Conservation (phyloP, 2,329 filamentous ascomycete genomes). For the Trichoderma sp. region DNA sequence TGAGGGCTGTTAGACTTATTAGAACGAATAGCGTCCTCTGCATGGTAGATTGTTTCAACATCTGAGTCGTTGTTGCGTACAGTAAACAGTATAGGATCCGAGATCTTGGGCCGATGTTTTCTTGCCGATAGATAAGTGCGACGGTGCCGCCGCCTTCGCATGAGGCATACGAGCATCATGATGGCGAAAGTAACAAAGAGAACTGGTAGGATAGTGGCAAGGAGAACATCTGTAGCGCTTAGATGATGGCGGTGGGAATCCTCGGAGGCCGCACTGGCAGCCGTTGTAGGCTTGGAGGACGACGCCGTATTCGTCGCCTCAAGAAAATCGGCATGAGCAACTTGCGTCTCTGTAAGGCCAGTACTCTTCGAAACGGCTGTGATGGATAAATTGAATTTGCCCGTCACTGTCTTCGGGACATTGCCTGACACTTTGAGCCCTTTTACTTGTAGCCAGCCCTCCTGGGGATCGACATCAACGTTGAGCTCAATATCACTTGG, state of each 20-base stretch:
- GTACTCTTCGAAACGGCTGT: constrained; percentile 38
- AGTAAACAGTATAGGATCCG: constrained; percentile 34
- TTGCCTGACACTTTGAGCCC: constrained; percentile 43
- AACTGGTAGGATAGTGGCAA: constrained; percentile 49
- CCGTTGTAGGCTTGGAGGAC: constrained; percentile 27
- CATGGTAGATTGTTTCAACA: constrained; percentile 29
- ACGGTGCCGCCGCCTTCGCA: constrained; percentile 35
- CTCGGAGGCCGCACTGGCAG: constrained; percentile 21
- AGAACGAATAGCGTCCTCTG: constrained; percentile 24
- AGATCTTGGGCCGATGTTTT: constrained; percentile 37
- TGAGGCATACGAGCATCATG: constrained; percentile 37
- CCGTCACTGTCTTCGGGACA: constrained; percentile 39
- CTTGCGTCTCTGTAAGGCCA: constrained; percentile 39
- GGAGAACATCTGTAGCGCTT: constrained; percentile 39
- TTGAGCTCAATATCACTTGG: constrained; percentile 42
- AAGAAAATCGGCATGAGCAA: constrained; percentile 40
- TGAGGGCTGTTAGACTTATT: constrained; percentile 24
- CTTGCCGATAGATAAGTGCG: constrained; percentile 32
- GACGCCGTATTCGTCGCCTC: constrained; percentile 30
- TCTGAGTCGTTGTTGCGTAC: constrained; percentile 32
- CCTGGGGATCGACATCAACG: constrained; percentile 38
- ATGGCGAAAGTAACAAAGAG: constrained; percentile 38
- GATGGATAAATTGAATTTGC: constrained; percentile 37
- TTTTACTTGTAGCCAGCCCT: constrained; percentile 48
- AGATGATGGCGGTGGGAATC: constrained; percentile 28